Evolutionary conservation across 192 early-diverging fungal genomes (phyloP).

Genomic region (Podila clonocystis): DNA sequence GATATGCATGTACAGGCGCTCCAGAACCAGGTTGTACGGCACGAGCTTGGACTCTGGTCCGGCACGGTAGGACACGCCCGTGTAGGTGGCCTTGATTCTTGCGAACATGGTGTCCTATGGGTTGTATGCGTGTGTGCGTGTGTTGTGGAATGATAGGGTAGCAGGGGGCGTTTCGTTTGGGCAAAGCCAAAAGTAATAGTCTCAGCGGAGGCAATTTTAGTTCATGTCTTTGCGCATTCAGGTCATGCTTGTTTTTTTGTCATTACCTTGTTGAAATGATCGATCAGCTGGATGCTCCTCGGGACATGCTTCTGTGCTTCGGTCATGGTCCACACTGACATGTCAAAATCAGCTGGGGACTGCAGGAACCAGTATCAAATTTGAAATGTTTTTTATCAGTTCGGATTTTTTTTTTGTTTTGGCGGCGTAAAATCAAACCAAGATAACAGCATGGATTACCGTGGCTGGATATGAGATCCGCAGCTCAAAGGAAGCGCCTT

Average conservation of each 20-base stretch:
- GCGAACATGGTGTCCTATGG: slow-evolving; percentile 37
- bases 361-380: background rate
- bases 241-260: background rate
- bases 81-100: slow-evolving; percentile 37
- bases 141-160: too few relatives aligned
- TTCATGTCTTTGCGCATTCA: background rate
- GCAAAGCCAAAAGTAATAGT: background rate
- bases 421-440: background rate
- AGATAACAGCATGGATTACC: slow-evolving; percentile 9
- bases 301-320: slow-evolving; percentile 24
- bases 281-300: slow-evolving; percentile 4
- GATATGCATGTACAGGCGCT: slow-evolving; percentile 39
- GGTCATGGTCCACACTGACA: slow-evolving; percentile 31
- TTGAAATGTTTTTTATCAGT: too few relatives aligned
- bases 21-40: slow-evolving; percentile 37
- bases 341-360: slow-evolving; percentile 49
- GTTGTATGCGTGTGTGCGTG: too few relatives aligned
- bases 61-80: slow-evolving; percentile 34
- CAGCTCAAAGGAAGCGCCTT: slow-evolving; percentile 45
- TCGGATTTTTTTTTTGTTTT: too few relatives aligned
- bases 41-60: slow-evolving; percentile 18
- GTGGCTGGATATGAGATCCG: slow-evolving; percentile 53
- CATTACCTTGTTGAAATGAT: slow-evolving; percentile 30
- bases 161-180: background rate
- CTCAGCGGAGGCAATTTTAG: too few relatives aligned